Conservation (phyloP, 495 filamentous ascomycete genomes). For the Corynascus novoguineensis region DNA sequence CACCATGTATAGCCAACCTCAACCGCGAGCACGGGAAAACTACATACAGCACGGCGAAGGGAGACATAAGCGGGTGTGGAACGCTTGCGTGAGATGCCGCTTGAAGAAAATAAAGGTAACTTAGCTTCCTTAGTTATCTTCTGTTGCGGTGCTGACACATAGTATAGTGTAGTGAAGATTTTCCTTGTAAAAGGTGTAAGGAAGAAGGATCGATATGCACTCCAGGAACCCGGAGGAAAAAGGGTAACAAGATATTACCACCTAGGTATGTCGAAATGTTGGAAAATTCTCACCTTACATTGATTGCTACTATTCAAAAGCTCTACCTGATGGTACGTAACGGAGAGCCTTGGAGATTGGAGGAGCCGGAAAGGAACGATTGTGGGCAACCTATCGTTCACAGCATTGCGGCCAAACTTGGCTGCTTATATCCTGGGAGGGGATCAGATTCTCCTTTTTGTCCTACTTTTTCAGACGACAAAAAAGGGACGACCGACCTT, state of each 20-base stretch:
- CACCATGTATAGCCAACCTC: constrained; percentile 27
- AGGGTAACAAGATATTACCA: constrained; percentile 53
- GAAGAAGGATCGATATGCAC: constrained; percentile 55
- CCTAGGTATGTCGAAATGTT: constrained; percentile 54
- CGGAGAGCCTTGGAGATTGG: constrained; percentile 47
- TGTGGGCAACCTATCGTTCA: constrained; percentile 52
- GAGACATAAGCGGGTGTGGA: constrained; percentile 61
- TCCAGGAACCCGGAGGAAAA: constrained; percentile 53
- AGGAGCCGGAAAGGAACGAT: constrained; percentile 53
- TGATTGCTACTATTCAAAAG: constrained; percentile 55
- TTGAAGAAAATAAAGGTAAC: constrained; percentile 67
- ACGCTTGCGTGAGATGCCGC: constrained; percentile 64
- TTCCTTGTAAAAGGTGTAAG: constrained; percentile 63
- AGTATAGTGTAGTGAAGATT: constrained; percentile 57
- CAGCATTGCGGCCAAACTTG: constrained; percentile 52
- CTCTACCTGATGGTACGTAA: constrained; percentile 54
- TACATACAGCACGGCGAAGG: constrained; percentile 36
- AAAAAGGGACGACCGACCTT: constrained; percentile 46
- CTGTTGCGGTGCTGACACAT: constrained; percentile 15
- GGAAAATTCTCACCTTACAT: constrained; percentile 52
- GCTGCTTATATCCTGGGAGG: constrained; percentile 50
- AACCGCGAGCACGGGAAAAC: constrained; percentile 24
- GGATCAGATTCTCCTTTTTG: constrained; percentile 49
- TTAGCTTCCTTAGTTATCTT: neutral
- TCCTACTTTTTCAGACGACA: constrained; percentile 49